Base-by-base conservation (phyloP, 2,329 filamentous ascomycete species). In the Microascus cirrosus region DNA sequence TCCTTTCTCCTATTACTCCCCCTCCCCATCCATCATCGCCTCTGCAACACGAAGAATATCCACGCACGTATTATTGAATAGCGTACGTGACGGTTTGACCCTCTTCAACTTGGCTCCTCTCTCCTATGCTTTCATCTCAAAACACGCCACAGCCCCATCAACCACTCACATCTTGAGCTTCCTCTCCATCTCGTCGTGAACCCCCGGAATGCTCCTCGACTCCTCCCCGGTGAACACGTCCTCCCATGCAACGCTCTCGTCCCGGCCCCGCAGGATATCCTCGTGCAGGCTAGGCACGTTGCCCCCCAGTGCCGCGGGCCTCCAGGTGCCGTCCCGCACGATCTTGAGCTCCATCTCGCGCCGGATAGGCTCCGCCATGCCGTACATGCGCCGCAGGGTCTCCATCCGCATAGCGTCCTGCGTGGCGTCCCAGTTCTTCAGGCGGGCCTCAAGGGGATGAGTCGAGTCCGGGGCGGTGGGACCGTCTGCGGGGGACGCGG, bases 301-400 rank as follows among this genome's bases (percentile, higher is more conserved):
- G 54, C 39, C 13, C 39, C 53, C 58, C 58, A 95, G 76, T 53
- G 82, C 84, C 65, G 83, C 75, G 54, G 90, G 90, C 66, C 84
- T 81, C 87, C 91, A 95, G 72, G 89, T 85, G 62, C 90, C 87
- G 60, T 87, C 84, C 61, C 83, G 77, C 20, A 89, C 85, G 69
- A 95, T 93, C 82, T 90, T 89, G 71, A 96, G 80, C 78, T 99
- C 94, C 94, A 99, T 96, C 61, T 87, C 89, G 58, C 93, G 84
- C 59, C 91, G 85, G 66, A 97, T 85, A 2, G 94, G 94, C 81
- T 97, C 94, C 28, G 89, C 90, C 66, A 96, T 86, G 63, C 94
- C 94, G 72, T 91, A 97, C 53, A 90, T 86, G 63, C 90, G 88
- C 63, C 90, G 85, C 66, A 97, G 82, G 56, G 85, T 81, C 75